phyloP scores from a whole-genome alignment of 768 basidiomycete genomes.

The Cytidiella melzeri region DNA sequence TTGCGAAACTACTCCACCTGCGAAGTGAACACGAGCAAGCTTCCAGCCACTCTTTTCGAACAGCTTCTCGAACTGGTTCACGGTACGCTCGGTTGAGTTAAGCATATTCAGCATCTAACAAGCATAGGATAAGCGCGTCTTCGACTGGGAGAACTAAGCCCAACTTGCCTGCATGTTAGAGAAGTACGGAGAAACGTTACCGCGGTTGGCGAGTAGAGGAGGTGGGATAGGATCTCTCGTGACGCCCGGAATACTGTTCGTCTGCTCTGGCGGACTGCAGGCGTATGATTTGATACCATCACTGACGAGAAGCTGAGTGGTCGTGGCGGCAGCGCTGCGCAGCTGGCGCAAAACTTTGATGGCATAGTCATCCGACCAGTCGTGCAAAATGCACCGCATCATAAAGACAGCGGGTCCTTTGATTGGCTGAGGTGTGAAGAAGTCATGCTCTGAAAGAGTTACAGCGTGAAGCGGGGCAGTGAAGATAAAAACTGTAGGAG shows the following conservation, averaged over 20 bases:
- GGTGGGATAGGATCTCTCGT: neutral
- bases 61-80: conserved; percentile 22
- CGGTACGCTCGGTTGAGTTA: conserved; percentile 27
- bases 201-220: conserved; percentile 11
- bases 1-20: conserved; percentile 6
- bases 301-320: conserved; percentile 23
- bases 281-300: conserved; percentile 21
- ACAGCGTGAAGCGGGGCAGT: neutral
- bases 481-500: too few relatives aligned
- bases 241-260: neutral
- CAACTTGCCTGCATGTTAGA: conserved; percentile 5
- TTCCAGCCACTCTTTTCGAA: conserved; percentile 25
- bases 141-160: neutral
- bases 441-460: conserved; percentile 15
- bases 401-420: conserved; percentile 25
- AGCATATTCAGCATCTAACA: conserved; percentile 25
- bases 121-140: too few relatives aligned
- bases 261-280: conserved; percentile 13
- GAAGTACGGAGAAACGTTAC: conserved; percentile 3
- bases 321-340: conserved; percentile 17
- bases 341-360: conserved; percentile 21
- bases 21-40: conserved; percentile 21
- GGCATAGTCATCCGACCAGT: conserved; percentile 29
- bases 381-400: conserved; percentile 25
- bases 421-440: conserved; percentile 22